A percentile compares a stretch with the other conserved stretches of the same genome.
Conservation (phyloP, 192 early-diverging fungal species). For the Backusella sp. region DNA sequence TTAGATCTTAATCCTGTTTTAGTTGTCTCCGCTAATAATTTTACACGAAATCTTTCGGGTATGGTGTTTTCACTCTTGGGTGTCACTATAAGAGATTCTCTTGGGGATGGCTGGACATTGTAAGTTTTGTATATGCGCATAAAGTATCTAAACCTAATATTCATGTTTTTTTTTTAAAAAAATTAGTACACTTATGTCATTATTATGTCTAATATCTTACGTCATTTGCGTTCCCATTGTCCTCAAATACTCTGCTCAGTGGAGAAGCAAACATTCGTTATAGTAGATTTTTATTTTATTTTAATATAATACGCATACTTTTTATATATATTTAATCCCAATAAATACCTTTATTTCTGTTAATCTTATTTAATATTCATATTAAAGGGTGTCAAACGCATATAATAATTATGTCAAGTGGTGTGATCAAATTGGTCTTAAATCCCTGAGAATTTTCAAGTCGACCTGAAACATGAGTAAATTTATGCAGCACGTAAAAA, state of each 20-base stretch:
- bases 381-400: neutral
- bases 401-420: neutral
- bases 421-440: neutral
- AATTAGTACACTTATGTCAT: conserved; percentile 14
- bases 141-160: neutral
- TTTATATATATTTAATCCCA: neutral
- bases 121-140: conserved; percentile 13
- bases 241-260: neutral
- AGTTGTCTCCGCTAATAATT: conserved; percentile 19
- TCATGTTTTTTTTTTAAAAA: neutral
- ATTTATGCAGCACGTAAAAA: neutral
- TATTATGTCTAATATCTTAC: neutral
- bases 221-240: conserved; percentile 11
- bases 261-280: neutral
- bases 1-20: neutral
- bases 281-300: neutral
- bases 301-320: neutral
- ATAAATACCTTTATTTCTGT: neutral
- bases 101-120: conserved; percentile 29
- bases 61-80: conserved; percentile 23
- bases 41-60: conserved; percentile 10
- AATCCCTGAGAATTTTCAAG: neutral
- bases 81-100: neutral
- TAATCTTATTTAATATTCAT: neutral
- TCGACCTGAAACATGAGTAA: neutral